Evolutionary conservation across 441 rosid genomes (phyloP).

Genomic region (Brassica hybrid): DNA sequence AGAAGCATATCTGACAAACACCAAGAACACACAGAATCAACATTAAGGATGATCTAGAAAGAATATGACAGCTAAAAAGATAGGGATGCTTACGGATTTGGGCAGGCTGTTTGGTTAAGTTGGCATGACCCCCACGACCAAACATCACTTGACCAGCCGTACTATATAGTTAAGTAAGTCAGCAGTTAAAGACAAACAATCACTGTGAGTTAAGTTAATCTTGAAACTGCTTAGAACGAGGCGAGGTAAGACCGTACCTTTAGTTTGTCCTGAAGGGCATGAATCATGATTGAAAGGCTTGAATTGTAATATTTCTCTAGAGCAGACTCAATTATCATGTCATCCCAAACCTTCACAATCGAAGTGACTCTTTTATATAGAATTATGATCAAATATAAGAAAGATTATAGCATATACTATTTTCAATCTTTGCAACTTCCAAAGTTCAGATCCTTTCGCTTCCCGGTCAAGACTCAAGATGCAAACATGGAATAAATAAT

Average conservation of each 20-base stretch:
- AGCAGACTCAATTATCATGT: slow-evolving; percentile 80
- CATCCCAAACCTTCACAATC: slow-evolving; percentile 80
- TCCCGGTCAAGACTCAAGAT: background rate
- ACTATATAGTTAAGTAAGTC: slow-evolving; percentile 43
- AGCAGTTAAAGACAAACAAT: slow-evolving; percentile 17
- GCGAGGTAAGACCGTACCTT: slow-evolving; percentile 50
- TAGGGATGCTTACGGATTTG: slow-evolving; percentile 60
- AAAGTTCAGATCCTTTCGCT: background rate
- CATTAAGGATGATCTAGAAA: background rate
- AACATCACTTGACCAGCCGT: slow-evolving; percentile 64
- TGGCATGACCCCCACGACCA: slow-evolving; percentile 65
- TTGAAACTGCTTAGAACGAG: slow-evolving; percentile 2
- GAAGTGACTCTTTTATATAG: background rate
- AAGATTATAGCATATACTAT: background rate
- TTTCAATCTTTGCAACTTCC: background rate
- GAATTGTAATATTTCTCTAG: slow-evolving; percentile 65
- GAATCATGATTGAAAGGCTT: slow-evolving; percentile 67
- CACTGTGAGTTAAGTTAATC: slow-evolving; percentile 3
- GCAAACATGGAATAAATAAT: background rate
- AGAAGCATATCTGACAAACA: slow-evolving; percentile 71
- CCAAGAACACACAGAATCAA: slow-evolving; percentile 22
- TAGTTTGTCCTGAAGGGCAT: slow-evolving; percentile 66
- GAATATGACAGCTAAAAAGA: background rate
- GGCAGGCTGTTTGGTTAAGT: slow-evolving; percentile 62
- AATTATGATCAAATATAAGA: background rate